Evolutionary conservation across 192 early-diverging fungal genomes (phyloP), one percentile per base, ranked within the genome.

Genomic region (Dissophora globulifera): DNA sequence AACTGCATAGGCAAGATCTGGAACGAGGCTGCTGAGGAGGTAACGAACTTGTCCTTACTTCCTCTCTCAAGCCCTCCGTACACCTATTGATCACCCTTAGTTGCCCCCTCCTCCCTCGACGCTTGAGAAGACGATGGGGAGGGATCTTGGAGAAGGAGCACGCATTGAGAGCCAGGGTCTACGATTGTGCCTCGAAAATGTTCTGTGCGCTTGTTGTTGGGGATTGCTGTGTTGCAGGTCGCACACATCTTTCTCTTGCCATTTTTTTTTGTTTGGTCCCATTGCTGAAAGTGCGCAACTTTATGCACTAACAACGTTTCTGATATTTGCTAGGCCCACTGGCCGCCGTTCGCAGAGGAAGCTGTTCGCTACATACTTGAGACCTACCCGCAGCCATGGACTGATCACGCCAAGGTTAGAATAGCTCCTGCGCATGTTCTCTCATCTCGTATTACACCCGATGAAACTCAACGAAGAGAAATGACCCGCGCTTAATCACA

Each of bases 331-430:
- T 58, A 85, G 80, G 89, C 90, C 4, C 91, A 93, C 63, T 93
- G 91, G 91, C 90, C 87, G 2, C 81, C 81, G 6, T 93, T 93
- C 67, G 84, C 85, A 50, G 79, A 82, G 47, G 80, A 78, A 12
- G 69, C 84, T 1, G 53, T 88, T 8, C 49, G 71, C 4, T 85
- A 93, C 63, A 82, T 93, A 9, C 83, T 79, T 1, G 81, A 83
- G 20, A 84, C 65, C 10, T 90, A 91, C 59, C 74, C 79, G n/a
- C 58, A 79, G 56, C 78, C 84, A 9, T 89, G 84, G 84, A 43
- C 40, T 22, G 67, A 81, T 57, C 65, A 74, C 38, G 74, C 81
- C 1, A 65, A 84, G 59, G 85, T 79, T 65, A 42, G 19, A 13
- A 26, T 11, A 12, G 26, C 38, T n/a, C n/a, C n/a, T n/a, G 27